These are phyloP conservation scores for Histomonas meleagridis DNA, from an alignment of 208 protist species.

Conservation along the genomic window DNA sequence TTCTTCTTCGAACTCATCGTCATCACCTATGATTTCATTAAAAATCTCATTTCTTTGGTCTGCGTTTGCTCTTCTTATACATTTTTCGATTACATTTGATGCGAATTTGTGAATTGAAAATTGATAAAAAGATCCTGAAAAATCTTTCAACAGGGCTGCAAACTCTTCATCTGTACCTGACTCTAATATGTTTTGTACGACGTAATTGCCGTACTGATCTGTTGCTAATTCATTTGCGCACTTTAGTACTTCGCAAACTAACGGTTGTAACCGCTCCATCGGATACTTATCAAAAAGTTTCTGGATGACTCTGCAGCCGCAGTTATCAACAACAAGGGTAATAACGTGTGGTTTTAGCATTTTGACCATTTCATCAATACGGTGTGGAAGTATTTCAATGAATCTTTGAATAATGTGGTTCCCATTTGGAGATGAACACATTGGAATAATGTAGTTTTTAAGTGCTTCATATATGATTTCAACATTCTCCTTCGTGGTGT, in stretches of 20 bases:
- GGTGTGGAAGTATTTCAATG: background rate
- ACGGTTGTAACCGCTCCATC: background rate
- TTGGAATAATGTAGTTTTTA: background rate
- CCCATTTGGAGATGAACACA: background rate
- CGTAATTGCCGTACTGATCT: slow-evolving; percentile 94
- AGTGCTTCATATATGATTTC: background rate
- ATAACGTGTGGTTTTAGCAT: background rate
- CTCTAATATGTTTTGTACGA: slow-evolving; percentile 91
- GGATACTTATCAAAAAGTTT: background rate
- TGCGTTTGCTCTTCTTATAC: slow-evolving; percentile 42
- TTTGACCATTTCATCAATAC: background rate
- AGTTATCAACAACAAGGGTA: background rate
- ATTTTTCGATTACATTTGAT: slow-evolving; percentile 93
- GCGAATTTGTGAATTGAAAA: slow-evolving; percentile 84
- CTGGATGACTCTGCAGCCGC: background rate
- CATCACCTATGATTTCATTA: background rate
- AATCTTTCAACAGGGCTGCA: slow-evolving; percentile 59
- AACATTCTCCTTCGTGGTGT: background rate
- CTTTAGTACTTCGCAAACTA: background rate
- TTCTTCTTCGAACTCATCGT: background rate
- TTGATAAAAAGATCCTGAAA: slow-evolving; percentile 44
- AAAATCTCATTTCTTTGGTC: background rate
- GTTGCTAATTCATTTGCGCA: background rate
- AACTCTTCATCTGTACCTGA: slow-evolving; percentile 66
- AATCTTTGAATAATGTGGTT: slow-evolving; percentile 12